Percentiles rank a stretch among this genome's conserved stretches.
phyloP scores from a whole-genome alignment of 2,329 filamentous ascomycete species.

The Setomelanomma holmii region DNA sequence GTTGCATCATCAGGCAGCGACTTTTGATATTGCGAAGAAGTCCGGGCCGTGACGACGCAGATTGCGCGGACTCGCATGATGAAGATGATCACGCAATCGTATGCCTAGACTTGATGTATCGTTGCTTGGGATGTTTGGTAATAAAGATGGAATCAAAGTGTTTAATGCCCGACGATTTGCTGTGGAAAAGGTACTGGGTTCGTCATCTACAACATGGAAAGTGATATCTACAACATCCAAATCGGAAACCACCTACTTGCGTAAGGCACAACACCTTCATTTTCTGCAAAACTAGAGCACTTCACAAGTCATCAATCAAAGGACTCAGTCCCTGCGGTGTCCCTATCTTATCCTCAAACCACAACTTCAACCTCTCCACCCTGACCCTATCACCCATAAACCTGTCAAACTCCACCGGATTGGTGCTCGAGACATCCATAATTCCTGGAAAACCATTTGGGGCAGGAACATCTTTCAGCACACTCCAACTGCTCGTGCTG shows the following conservation, averaged over 20 bases:
- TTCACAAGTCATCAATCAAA: constrained; percentile 27
- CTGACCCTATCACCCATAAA: constrained; percentile 53
- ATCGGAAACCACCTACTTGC: too few species aligned
- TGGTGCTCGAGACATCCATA: constrained; percentile 42
- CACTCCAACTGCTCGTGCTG: constrained; percentile 45
- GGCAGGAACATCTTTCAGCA: constrained; percentile 43
- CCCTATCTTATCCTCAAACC: constrained; percentile 54
- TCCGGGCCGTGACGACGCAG: neutral
- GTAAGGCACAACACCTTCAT: too few species aligned
- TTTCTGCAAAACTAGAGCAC: neutral
- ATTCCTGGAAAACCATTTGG: constrained; percentile 38
- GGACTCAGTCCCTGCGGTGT: constrained; percentile 54
- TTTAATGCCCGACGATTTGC: too few species aligned
- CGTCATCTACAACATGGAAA: too few species aligned
- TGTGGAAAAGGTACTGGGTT: neutral
- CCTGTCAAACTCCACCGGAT: constrained; percentile 48
- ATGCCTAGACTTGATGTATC: too few species aligned
- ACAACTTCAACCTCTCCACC: constrained; percentile 54
- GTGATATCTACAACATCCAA: too few species aligned
- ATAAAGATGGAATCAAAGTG: too few species aligned
- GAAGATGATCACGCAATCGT: too few species aligned
- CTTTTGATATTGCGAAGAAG: neutral
- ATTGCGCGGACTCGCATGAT: neutral
- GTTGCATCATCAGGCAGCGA: neutral
- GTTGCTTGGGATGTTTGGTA: too few species aligned